Percentiles rank a stretch among this genome's conserved stretches.
phyloP scores from a whole-genome alignment of 2,329 filamentous ascomycete genomes.

The Microsporum audouinii region DNA sequence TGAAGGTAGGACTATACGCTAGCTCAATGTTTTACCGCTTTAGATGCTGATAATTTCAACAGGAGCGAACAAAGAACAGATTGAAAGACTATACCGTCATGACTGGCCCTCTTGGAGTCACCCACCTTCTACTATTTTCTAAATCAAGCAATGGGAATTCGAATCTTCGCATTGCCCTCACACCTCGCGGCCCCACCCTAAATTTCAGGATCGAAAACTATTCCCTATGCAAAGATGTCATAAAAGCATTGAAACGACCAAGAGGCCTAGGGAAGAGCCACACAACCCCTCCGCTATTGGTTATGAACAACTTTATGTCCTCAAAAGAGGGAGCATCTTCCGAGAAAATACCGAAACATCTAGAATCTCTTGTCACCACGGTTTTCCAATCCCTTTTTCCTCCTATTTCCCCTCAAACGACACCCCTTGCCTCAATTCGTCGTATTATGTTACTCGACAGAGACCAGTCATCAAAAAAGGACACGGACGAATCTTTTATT shows the following conservation, averaged over 20 bases:
- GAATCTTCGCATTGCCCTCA: conserved; percentile 76
- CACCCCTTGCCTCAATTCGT: conserved; percentile 82
- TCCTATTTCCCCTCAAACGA: conserved; percentile 83
- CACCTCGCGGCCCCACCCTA: conserved; percentile 81
- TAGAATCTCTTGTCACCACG: conserved; percentile 84
- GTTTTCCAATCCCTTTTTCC: conserved; percentile 95
- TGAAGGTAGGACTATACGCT: conserved; percentile 47
- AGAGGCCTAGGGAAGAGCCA: conserved; percentile 76
- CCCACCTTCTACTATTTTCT: conserved; percentile 86
- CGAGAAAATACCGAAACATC: conserved; percentile 74
- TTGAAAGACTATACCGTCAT: conserved; percentile 89
- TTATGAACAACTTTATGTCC: conserved; percentile 94
- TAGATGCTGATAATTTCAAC: conserved; percentile 2
- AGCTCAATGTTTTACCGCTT: background rate
- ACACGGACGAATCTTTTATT: conserved; percentile 58
- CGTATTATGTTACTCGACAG: conserved; percentile 84
- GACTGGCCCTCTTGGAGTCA: conserved; percentile 86
- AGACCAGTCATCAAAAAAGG: conserved; percentile 40
- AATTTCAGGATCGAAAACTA: conserved; percentile 94
- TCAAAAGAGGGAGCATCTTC: conserved; percentile 42
- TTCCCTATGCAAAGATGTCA: conserved; percentile 82
- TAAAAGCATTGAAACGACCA: conserved; percentile 70
- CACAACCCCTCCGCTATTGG: conserved; percentile 71
- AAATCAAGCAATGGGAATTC: conserved; percentile 82
- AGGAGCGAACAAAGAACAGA: conserved; percentile 75